Evolutionary conservation across 2,329 filamentous ascomycete genomes (phyloP).

Genomic region (Clathrospora elynae): DNA sequence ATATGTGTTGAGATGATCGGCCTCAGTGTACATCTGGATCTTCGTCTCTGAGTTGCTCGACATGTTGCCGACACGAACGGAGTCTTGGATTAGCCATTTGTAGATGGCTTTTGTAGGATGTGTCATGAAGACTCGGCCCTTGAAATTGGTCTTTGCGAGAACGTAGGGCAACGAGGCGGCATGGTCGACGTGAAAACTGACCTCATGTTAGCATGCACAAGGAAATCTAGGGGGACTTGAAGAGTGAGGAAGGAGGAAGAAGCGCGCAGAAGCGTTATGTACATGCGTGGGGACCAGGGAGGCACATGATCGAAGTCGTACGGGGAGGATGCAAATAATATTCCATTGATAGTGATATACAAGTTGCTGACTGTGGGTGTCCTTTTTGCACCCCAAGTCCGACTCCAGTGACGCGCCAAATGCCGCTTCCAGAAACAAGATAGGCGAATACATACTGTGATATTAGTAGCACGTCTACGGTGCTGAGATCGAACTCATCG

Average conservation of each 20-base stretch:
- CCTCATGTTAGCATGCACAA: constrained; percentile 23
- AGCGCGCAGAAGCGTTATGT: constrained; percentile 22
- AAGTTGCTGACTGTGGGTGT: constrained; percentile 32
- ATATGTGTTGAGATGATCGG: constrained; percentile 92
- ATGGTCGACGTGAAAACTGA: constrained; percentile 96
- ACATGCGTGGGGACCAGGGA: constrained; percentile 24
- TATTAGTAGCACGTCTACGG: constrained; percentile 93
- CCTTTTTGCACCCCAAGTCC: constrained; percentile 26
- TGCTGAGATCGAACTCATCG: constrained; percentile 97
- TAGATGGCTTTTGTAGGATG: constrained; percentile 99
- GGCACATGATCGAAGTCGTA: constrained; percentile 47
- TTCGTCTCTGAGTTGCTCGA: constrained; percentile 66
- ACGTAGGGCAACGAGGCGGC: constrained; percentile 98
- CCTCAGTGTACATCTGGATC: constrained; percentile 84
- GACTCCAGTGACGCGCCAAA: constrained; percentile 44
- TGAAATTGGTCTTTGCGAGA: constrained; percentile 96
- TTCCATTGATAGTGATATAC: constrained; percentile 51
- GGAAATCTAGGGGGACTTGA: constrained; percentile 1
- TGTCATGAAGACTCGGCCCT: constrained; percentile 97
- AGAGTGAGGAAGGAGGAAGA: constrained; percentile 2
- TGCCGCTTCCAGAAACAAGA: constrained; percentile 25
- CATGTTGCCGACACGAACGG: constrained; percentile 81
- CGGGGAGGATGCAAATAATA: constrained; percentile 44
- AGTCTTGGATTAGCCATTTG: constrained; percentile 99
- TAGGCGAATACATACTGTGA: constrained; percentile 82